Conservation (phyloP, 345 rosid species). For the Arabis hirsuta region DNA sequence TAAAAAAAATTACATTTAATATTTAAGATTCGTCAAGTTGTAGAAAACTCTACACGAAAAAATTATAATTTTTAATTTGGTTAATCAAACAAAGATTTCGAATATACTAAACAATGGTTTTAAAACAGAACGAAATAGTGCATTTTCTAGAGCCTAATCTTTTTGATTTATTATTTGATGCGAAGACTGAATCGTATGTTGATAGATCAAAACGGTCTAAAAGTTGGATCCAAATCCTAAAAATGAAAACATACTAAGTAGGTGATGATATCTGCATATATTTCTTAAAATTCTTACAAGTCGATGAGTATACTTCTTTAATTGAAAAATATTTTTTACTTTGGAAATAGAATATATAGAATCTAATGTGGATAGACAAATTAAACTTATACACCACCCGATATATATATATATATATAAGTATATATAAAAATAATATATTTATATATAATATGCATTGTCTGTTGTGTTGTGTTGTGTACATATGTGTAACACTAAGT, state of each 20-base stretch:
- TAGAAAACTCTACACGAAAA: neutral
- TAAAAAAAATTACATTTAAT: neutral
- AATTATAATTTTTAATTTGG: neutral
- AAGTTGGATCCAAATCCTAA: neutral
- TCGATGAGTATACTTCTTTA: neutral
- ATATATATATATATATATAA: neutral
- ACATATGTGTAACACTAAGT: constrained; percentile 40
- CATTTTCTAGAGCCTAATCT: neutral
- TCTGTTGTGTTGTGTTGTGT: neutral
- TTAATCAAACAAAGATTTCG: neutral
- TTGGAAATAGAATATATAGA: neutral
- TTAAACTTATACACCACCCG: too few species aligned
- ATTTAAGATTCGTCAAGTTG: neutral
- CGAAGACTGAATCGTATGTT: neutral
- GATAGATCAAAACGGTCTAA: too few species aligned
- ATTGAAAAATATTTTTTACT: neutral
- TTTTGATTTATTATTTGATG: neutral
- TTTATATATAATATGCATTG: constrained; percentile 9
- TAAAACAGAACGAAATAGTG: neutral
- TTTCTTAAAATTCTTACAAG: constrained; percentile 11
- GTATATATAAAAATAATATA: constrained; percentile 1
- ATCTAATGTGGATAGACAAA: too few species aligned
- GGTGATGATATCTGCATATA: constrained; percentile 13
- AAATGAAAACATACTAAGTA: constrained; percentile 2
- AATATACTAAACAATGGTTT: neutral